These are phyloP conservation scores for Santalum album DNA, from an alignment of 164 flowering plant genomes.

Conservation along the genomic window DNA sequence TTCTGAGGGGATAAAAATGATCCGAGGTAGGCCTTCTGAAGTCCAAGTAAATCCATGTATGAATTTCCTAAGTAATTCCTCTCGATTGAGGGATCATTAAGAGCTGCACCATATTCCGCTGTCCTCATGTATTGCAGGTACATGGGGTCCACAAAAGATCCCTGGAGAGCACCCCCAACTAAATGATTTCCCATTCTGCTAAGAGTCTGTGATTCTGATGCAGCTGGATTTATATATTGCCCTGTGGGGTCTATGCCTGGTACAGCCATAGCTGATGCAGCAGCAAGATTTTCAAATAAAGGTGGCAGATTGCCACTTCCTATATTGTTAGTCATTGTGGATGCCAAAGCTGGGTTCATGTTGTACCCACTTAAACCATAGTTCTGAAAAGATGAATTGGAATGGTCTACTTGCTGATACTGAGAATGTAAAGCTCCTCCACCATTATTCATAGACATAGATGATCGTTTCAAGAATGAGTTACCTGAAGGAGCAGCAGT, in stretches of 20 bases:
- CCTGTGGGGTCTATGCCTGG: slow-evolving; percentile 48
- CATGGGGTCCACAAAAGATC: slow-evolving; percentile 45
- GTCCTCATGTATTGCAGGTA: slow-evolving; percentile 61
- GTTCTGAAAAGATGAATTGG: slow-evolving; percentile 28
- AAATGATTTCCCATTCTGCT: slow-evolving; percentile 35
- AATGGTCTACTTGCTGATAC: slow-evolving; percentile 39
- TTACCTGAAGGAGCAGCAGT: slow-evolving; percentile 22
- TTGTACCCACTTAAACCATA: slow-evolving; percentile 43
- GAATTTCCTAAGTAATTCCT: slow-evolving; percentile 47
- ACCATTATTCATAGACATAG: slow-evolving; percentile 24
- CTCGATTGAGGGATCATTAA: slow-evolving; percentile 52
- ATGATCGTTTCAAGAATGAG: slow-evolving; percentile 37
- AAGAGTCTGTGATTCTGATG: slow-evolving; percentile 34
- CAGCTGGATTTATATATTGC: slow-evolving; percentile 21
- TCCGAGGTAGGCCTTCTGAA: slow-evolving; percentile 70
- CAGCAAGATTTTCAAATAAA: slow-evolving; percentile 50
- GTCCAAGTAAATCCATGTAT: slow-evolving; percentile 42
- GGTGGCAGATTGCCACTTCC: slow-evolving; percentile 51
- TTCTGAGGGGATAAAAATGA: slow-evolving; percentile 54
- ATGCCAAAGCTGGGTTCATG: slow-evolving; percentile 33
- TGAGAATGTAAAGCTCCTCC: slow-evolving; percentile 31
- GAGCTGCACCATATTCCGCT: slow-evolving; percentile 50
- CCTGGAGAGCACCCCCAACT: slow-evolving; percentile 32
- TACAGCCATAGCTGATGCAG: slow-evolving; percentile 41
- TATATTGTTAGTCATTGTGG: slow-evolving; percentile 43